These are phyloP conservation scores for Bruguiera hainesii DNA, from an alignment of 441 rosid species.

Conservation along the genomic window DNA sequence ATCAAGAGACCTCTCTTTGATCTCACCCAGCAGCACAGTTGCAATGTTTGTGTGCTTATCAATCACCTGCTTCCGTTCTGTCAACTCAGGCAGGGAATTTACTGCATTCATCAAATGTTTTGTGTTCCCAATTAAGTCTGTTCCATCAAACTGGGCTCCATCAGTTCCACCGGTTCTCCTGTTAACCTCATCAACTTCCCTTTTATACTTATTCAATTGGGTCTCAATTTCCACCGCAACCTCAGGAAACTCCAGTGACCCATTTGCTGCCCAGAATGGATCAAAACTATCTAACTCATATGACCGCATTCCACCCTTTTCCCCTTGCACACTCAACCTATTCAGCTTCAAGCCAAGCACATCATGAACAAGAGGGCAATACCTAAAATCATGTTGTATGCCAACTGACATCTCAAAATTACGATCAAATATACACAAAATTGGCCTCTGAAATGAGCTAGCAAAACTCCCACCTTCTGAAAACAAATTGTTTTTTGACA, in stretches of 20 bases:
- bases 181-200: constrained; percentile 93
- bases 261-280: constrained; percentile 87
- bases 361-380: constrained; percentile 91
- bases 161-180: constrained; percentile 75
- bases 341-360: constrained; percentile 84
- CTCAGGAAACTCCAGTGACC: constrained; percentile 89
- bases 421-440: constrained; percentile 86
- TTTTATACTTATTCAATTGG: constrained; percentile 86
- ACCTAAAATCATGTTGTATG: constrained; percentile 94
- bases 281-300: constrained; percentile 78
- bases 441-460: constrained; percentile 83
- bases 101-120: constrained; percentile 98
- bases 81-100: constrained; percentile 86
- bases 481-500: constrained; percentile 84
- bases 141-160: constrained; percentile 70
- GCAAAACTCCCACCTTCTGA: constrained; percentile 77
- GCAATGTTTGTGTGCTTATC: constrained; percentile 98
- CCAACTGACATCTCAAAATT: constrained; percentile 83
- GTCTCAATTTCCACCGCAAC: constrained; percentile 94
- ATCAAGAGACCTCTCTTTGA: constrained; percentile 93
- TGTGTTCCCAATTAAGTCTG: constrained; percentile 87
- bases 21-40: constrained; percentile 82
- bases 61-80: constrained; percentile 91
- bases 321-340: constrained; percentile 82
- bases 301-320: constrained; percentile 80